Percentiles rank a stretch among this genome's conserved stretches.
These are phyloP conservation scores for Murraya koenigii DNA, from an alignment of 345 rosid species.

Conservation along the genomic window DNA sequence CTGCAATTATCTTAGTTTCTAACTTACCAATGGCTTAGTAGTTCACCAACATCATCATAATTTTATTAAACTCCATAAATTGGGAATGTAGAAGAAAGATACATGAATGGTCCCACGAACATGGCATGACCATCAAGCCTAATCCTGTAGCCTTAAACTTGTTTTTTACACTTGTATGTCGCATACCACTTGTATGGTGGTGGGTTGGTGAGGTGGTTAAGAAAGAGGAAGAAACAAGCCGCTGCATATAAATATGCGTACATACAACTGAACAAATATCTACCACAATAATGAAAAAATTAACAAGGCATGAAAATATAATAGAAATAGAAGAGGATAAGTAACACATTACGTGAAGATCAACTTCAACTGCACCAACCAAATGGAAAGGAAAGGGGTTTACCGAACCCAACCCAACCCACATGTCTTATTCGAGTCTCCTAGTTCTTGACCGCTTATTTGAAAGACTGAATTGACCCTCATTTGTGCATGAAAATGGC, in stretches of 20 bases:
- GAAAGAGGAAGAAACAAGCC: slow-evolving; percentile 12
- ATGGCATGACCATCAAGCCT: neutral
- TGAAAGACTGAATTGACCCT: slow-evolving; percentile 17
- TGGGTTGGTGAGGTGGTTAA: slow-evolving; percentile 36
- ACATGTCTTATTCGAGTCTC: neutral
- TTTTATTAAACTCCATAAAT: neutral
- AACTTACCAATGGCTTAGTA: slow-evolving; percentile 6
- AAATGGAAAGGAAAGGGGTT: slow-evolving; percentile 33
- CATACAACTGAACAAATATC: slow-evolving; percentile 10
- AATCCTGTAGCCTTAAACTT: neutral
- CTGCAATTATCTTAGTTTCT: neutral
- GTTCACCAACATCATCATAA: slow-evolving; percentile 23
- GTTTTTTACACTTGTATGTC: neutral
- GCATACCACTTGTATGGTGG: neutral
- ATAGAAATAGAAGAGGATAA: neutral
- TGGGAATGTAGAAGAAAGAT: neutral
- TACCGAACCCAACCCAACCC: slow-evolving; percentile 54
- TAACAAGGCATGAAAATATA: neutral
- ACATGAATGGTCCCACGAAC: slow-evolving; percentile 3
- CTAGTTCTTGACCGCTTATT: too few relatives aligned
- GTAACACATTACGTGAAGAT: slow-evolving; percentile 3
- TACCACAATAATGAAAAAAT: neutral
- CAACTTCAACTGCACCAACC: slow-evolving; percentile 7
- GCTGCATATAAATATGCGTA: neutral
- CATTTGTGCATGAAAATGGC: neutral